Base-by-base conservation (phyloP, 306 rosid species). In the Abrus pulchellus region DNA sequence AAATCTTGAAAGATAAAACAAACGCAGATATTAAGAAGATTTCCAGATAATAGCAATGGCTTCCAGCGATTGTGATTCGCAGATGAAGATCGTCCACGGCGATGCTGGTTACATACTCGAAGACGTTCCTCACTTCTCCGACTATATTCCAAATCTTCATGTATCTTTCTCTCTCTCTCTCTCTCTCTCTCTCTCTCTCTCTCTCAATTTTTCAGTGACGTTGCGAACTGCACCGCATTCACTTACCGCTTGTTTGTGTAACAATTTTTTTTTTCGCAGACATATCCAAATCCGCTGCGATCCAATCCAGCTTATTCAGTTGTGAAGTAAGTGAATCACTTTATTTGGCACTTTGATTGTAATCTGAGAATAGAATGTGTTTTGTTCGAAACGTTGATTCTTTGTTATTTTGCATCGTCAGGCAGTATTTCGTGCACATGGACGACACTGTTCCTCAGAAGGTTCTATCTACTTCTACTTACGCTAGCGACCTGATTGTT, bases 271-370 rank as follows among this genome's bases (percentile, higher is more conserved):
- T 69, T 72, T 20, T 29, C 84, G 83, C 85, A 95, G 98, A 93
- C 93, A 3, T 83, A 85, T 83, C 76, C 90, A 5, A 95, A 95
- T 92, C 99, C 97, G 0, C 82, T 95, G 82, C 98, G 96, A 80
- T 91, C 92, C 76, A 95, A 93, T 90, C 97, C 98, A 63, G 97
- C 98, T 9, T 95, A 93, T 84, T 95, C 99, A 41, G 99, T 93
- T 13, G 99, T 95, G 6, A 95, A 93, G 98, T 95, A 81, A 82
- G 94, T 79, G 64, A 77, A 69, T 47, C 77, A 4, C 1, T 38
- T 73, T 34, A 0, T 10, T 49, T 9, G 10, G 28, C 57, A 12
- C 20, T 30, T 32, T 11, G 49, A 43, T 33, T 75, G 33, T 65
- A 77, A 78, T 83, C 10, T 68, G 61, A 83, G 43, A 36, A 3